Percentiles rank a stretch among this genome's conserved stretches.
Conservation (phyloP, 2,329 filamentous ascomycete species). For the Lasiodiplodia hormozganensis region DNA sequence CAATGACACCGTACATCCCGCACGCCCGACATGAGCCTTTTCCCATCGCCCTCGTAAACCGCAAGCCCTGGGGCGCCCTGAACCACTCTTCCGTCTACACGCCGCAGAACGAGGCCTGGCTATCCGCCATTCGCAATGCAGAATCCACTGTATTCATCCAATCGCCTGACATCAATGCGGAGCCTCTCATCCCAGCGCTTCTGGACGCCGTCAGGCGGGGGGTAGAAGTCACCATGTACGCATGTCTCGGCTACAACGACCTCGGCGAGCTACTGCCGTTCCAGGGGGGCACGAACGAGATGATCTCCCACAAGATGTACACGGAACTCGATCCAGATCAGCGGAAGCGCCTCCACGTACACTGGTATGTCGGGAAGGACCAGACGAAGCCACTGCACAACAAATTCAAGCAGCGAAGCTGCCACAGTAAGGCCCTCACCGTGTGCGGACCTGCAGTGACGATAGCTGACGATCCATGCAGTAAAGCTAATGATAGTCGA, state of each 20-base stretch:
- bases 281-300: conserved; percentile 79
- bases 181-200: conserved; percentile 69
- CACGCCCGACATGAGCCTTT: conserved; percentile 62
- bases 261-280: conserved; percentile 76
- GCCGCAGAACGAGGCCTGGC: conserved; percentile 78
- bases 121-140: conserved; percentile 73
- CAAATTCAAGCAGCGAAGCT: conserved; percentile 68
- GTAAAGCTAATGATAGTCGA: conserved; percentile 80
- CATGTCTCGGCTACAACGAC: conserved; percentile 82
- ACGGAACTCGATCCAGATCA: conserved; percentile 58
- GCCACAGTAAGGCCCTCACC: conserved; percentile 58
- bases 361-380: conserved; percentile 78
- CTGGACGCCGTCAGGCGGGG: conserved; percentile 70
- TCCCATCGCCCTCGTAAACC: conserved; percentile 75
- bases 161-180: conserved; percentile 77
- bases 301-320: conserved; percentile 68
- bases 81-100: conserved; percentile 67
- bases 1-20: conserved; percentile 72
- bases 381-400: conserved; percentile 72
- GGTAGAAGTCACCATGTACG: conserved; percentile 71
- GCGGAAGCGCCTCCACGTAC: conserved; percentile 62
- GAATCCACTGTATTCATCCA: conserved; percentile 74
- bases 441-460: background rate
- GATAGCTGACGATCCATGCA: background rate
- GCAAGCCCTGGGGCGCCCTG: conserved; percentile 69